Base-by-base conservation (phyloP, 768 basidiomycete species). In the Mycena amicta region DNA sequence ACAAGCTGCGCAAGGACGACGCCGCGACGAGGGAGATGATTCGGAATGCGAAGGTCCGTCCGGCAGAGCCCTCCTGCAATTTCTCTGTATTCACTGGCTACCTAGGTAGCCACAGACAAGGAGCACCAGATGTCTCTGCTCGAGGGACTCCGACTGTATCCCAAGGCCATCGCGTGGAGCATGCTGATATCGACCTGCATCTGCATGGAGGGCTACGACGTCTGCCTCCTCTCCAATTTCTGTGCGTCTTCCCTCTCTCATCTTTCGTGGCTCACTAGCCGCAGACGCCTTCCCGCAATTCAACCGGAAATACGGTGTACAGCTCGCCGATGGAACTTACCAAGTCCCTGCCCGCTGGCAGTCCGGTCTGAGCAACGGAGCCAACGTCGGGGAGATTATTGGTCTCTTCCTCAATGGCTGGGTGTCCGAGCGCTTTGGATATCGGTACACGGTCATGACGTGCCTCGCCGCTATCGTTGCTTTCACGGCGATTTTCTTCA, bases 191-290 rank as follows among this genome's bases (percentile, higher is more conserved):
- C 62, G 20, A 66, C 64, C 15, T 63, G 58, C 50, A 66, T 63
- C 55, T 31, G 37, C 49, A 66, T 66, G 64, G 64, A 66, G 59
- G 64, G 64, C n/a, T 66, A 66, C 53, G 62, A 66, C 49, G 61
- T 66, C 47, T 66, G 59, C 37, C 56, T 66, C 1, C 52, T 66
- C 16, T 54, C 54, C 13, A 66, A 60, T 23, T 65, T 66, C 56
- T 66, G 64, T 65, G 40, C 39, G 61, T 55, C 26, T 8, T n/a
- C n/a, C 33, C 40, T 23, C 18, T 13, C 15, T 49, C 16, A 4
- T 5, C 28, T 23, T 45, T 46, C 13, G n/a, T 3, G 31, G 41
- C n/a, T 41, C 49, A 50, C 27, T 20, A 15, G 25, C 31, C 30
- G 8, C 50, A 65, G 64, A 63, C 56, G 64, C 64, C n/a, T 66